Evolutionary conservation across 768 basidiomycete genomes (phyloP), one percentile per base, ranked within the genome.

Genomic region (Kwoniella dejecticola): DNA sequence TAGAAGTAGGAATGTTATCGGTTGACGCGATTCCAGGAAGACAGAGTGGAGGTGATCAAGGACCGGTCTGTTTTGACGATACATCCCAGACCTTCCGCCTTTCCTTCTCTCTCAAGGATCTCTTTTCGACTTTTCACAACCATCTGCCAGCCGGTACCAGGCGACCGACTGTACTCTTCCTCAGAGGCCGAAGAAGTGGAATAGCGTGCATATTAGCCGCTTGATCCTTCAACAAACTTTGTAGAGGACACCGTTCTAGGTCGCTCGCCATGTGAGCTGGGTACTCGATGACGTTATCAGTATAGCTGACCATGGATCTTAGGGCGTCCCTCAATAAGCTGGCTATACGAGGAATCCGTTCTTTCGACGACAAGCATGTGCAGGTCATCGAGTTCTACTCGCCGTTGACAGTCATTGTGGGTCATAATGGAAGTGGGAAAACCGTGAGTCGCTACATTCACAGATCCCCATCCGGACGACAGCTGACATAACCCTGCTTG

Each of bases 391-490:
- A 98, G 79, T 99, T 99, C 81, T 97, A 92, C 81, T 87, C 88
- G 19, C 96, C 96, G 6, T 89, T 99, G 57, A 99, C 96, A 0
- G 94, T 99, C 79, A 98, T 99, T 62, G 93, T 98, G 1, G 96
- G 96, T 1, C 90, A 93, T 82, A 99, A 99, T 79, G 96, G 96
- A 17, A 93, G 90, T 70, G 96, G 96, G 44, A 99, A 99, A 81
- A 99, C 96, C 2, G 83, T 83, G 42, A 64, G 81, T 48, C 57
- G n/a, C n/a, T n/a, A n/a, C n/a, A n/a, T n/a, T n/a, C n/a, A n/a
- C n/a, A n/a, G n/a, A n/a, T n/a, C n/a, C n/a, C n/a, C n/a, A n/a
- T n/a, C n/a, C n/a, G n/a, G n/a, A n/a, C n/a, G n/a, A n/a, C n/a
- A n/a, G n/a, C n/a, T n/a, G n/a, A n/a, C n/a, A n/a, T n/a, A n/a